Base-by-base conservation (phyloP, 2,329 filamentous ascomycete genomes). In the Colletotrichum viniferum region DNA sequence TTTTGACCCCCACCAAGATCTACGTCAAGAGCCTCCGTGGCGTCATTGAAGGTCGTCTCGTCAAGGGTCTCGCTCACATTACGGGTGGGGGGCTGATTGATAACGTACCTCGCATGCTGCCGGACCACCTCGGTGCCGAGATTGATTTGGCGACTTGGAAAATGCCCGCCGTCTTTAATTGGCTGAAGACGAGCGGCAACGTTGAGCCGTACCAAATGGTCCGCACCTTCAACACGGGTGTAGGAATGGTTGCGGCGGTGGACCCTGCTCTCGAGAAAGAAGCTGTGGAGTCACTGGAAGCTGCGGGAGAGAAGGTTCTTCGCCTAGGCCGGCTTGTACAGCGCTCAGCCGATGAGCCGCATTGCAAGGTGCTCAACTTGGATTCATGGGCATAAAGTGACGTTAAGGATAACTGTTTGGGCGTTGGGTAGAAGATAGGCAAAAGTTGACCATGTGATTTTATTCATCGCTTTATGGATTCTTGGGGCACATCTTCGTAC, bases 1-100 rank as follows among this genome's bases (percentile, higher is more conserved):
- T 99, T 43, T 90, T 99, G 74, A 96, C 94, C 4, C 97, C 97
- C 0, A 99, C 97, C 2, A 91, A 94, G 78, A 98, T 99, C 83
- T 99, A 99, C 85, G 97, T 98, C 80, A 94, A 94, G 83, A 89
- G 94, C 38, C 86, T 98, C 26, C 90, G 98, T 12, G 90, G 92
- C 64, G 90, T 94, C 1, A 85, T 91, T 26, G 85, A 90, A 63
- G 88, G 90, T 77, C 86, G 89, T 12, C 87, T 95, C 55, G 89
- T 98, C 84, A 98, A 98, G 87, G 97, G 97, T 69, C 94, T 98
- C 84, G 94, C 97, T 13, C 97, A 99, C 86, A 98, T 99, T 86
- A 99, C 97, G 0, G 97, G 97, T 66, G 97, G 97, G 76, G 97
- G 97, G 13, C 90, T 99, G 24, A 89, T 94, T 21, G 97, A 99